Percentiles rank a stretch among this genome's conserved stretches.
phyloP scores from a whole-genome alignment of 192 early-diverging fungal species.

The Podila clonocystis region DNA sequence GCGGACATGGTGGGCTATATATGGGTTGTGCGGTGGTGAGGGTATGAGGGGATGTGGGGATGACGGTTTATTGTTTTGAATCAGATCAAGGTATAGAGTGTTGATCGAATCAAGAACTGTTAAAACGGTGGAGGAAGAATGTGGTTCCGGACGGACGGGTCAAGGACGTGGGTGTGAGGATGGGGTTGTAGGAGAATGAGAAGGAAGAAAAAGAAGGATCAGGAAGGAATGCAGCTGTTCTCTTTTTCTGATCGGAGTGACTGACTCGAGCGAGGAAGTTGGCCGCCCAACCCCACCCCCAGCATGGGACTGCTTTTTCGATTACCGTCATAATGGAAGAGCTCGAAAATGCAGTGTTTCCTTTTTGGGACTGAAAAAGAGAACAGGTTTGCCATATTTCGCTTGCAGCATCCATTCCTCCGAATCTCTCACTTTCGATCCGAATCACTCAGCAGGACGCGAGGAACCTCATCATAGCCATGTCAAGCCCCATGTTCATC shows the following conservation, averaged over 20 bases:
- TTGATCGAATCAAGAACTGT: too few species aligned
- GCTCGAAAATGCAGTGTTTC: neutral
- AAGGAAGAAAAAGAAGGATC: conserved; percentile 5
- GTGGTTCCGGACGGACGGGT: too few species aligned
- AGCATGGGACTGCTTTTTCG: neutral
- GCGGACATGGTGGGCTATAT: conserved; percentile 28
- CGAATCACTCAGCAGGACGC: too few species aligned
- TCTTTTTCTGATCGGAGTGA: neutral
- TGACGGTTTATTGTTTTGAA: neutral
- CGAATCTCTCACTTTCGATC: too few species aligned
- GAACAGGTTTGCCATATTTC: too few species aligned
- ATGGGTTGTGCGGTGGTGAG: neutral
- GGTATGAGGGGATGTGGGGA: neutral
- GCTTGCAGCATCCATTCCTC: too few species aligned
- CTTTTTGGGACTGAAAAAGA: neutral
- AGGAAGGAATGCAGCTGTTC: neutral
- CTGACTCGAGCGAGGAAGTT: neutral
- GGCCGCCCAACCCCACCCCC: neutral
- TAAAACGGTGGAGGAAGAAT: too few species aligned
- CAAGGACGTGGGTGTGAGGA: neutral
- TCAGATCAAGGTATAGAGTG: neutral
- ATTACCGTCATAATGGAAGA: neutral
- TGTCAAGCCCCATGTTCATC: neutral
- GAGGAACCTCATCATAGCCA: too few species aligned
- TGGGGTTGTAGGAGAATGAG: neutral